Evolutionary conservation across 1,284 basidiomycete species (phyloP).

Genomic region (Amylostereum chailletii): DNA sequence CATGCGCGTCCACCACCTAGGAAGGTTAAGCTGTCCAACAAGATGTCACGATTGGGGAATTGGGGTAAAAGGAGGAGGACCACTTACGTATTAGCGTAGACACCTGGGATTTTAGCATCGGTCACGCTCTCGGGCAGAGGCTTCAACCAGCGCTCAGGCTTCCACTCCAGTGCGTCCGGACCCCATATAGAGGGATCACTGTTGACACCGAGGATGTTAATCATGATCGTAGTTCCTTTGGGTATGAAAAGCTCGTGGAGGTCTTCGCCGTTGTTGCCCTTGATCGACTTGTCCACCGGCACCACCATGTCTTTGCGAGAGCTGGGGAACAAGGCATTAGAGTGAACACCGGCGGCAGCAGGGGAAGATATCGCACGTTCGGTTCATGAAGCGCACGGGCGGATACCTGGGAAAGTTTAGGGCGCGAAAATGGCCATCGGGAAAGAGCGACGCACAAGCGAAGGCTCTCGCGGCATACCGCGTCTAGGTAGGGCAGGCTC

Average conservation of each 20-base stretch:
- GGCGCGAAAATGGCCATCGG: background rate
- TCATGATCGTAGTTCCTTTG: background rate
- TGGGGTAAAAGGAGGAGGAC: background rate
- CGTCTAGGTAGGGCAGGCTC: conserved; percentile 24
- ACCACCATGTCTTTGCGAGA: conserved; percentile 8
- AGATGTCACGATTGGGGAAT: background rate
- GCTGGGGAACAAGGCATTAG: background rate
- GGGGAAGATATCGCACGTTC: too few relatives aligned
- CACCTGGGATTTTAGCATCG: background rate
- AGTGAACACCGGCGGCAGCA: too few relatives aligned
- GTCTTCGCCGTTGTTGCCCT: conserved; percentile 9
- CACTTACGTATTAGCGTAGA: background rate
- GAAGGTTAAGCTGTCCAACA: conserved; percentile 21
- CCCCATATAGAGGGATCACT: background rate
- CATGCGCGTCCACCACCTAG: conserved; percentile 21
- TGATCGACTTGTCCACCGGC: conserved; percentile 13
- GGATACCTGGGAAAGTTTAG: too few relatives aligned
- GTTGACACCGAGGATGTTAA: background rate
- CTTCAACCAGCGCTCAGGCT: background rate
- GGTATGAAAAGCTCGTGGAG: background rate
- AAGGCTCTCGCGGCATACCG: conserved; percentile 22
- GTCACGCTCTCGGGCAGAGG: conserved; percentile 2
- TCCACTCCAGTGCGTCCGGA: background rate
- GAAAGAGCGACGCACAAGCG: conserved; percentile 8
- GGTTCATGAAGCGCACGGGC: too few relatives aligned